Evolutionary conservation across 2,329 filamentous ascomycete species (phyloP).

Genomic region (Fusarium hainanense): DNA sequence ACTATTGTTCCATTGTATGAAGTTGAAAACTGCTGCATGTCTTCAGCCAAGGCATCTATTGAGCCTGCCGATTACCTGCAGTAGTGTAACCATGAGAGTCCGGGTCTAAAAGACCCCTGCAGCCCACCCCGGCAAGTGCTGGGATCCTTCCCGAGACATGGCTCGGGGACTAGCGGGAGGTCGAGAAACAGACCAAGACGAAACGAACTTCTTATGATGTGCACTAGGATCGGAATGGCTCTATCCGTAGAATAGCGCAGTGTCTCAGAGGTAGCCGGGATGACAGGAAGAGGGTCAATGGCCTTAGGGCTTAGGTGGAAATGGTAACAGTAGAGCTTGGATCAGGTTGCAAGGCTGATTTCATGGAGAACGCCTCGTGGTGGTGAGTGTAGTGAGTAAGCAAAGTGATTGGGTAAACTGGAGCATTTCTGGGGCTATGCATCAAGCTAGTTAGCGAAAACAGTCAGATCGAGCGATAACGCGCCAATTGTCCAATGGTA

Average conservation of each 20-base stretch:
- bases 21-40: constrained; percentile 10
- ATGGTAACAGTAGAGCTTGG: constrained; percentile 1
- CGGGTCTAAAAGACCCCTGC: constrained; percentile 1
- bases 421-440: constrained; percentile 36
- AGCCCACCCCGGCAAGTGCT: background rate
- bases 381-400: constrained; percentile 19
- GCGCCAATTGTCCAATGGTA: constrained; percentile 40
- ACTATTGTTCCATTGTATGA: constrained; percentile 2
- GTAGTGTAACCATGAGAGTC: constrained; percentile 19
- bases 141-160: constrained; percentile 40
- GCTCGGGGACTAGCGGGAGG: background rate
- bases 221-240: constrained; percentile 21
- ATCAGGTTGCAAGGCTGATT: constrained; percentile 41
- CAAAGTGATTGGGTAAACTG: constrained; percentile 27
- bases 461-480: constrained; percentile 35
- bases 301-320: constrained; percentile 8
- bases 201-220: background rate
- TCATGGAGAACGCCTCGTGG: constrained; percentile 32
- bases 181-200: constrained; percentile 15
- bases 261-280: constrained; percentile 35
- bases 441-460: constrained; percentile 26
- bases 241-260: constrained; percentile 7
- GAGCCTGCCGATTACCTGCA: constrained; percentile 6
- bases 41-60: constrained; percentile 12
- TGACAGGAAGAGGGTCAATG: constrained; percentile 25